phyloP scores from a whole-genome alignment of 208 protist genomes.

The Trypanosoma grayi region DNA sequence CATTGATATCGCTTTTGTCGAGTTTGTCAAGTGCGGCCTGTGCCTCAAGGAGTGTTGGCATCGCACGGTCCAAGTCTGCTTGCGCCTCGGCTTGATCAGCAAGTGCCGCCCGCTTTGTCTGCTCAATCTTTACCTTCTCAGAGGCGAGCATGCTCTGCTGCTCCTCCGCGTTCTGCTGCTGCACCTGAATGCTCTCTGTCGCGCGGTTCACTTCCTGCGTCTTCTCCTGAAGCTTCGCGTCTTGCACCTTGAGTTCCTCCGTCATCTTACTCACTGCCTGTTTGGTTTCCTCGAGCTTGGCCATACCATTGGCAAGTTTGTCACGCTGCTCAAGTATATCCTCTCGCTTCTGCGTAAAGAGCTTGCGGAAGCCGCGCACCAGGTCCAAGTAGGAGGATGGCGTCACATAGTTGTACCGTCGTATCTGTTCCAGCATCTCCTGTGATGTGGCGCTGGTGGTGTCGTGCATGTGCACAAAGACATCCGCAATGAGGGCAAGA shows the following conservation, averaged over 20 bases:
- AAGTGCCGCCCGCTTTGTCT: conserved; percentile 88
- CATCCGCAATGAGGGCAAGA: conserved; percentile 73
- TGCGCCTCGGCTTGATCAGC: conserved; percentile 92
- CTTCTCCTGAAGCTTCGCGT: conserved; percentile 85
- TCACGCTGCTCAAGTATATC: conserved; percentile 95
- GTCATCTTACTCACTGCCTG: conserved; percentile 88
- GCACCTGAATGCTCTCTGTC: conserved; percentile 94
- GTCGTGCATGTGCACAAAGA: conserved; percentile 94
- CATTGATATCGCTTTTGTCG: conserved; percentile 97
- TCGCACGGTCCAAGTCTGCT: conserved; percentile 94
- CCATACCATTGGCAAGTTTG: conserved; percentile 94
- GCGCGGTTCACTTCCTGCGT: conserved; percentile 83
- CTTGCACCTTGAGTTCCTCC: conserved; percentile 88
- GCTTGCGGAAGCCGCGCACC: conserved; percentile 92
- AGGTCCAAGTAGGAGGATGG: conserved; percentile 98
- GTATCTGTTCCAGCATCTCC: conserved; percentile 93
- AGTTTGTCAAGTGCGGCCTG: conserved; percentile 95
- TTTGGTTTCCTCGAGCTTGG: conserved; percentile 93
- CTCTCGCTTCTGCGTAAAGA: conserved; percentile 94
- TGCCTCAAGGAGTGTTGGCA: conserved; percentile 96
- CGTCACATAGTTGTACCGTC: conserved; percentile 97
- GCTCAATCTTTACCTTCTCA: conserved; percentile 95
- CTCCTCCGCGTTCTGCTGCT: conserved; percentile 96
- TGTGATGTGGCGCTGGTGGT: conserved; percentile 82
- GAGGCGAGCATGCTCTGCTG: conserved; percentile 93